Conservation (phyloP, 2,329 filamentous ascomycete species). For the Dactylella cylindrospora region DNA sequence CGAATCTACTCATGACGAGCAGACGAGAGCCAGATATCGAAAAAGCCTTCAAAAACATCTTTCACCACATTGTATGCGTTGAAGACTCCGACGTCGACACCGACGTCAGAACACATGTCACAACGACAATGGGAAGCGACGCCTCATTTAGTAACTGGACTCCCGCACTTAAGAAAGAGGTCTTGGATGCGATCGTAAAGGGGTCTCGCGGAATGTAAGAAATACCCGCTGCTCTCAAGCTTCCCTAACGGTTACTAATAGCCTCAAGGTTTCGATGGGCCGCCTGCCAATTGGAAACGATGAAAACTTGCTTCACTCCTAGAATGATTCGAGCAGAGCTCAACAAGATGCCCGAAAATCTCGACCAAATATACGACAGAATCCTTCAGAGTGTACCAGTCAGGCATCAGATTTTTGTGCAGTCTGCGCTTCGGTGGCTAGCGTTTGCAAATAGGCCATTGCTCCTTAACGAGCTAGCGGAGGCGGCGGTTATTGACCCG, state of each 20-base stretch:
- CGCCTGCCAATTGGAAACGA: constrained; percentile 21
- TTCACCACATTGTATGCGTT: constrained; percentile 9
- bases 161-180: constrained; percentile 14
- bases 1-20: constrained; percentile 18
- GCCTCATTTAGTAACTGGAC: constrained; percentile 17
- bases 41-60: neutral
- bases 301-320: constrained; percentile 18
- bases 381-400: constrained; percentile 12
- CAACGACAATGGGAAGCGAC: constrained; percentile 12
- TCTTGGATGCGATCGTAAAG: constrained; percentile 14
- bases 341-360: constrained; percentile 16
- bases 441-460: constrained; percentile 22
- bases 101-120: constrained; percentile 11
- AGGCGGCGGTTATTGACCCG: constrained; percentile 27
- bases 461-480: constrained; percentile 22
- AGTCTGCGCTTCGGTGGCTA: constrained; percentile 29
- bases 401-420: constrained; percentile 22
- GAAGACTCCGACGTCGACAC: constrained; percentile 16
- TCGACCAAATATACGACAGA: constrained; percentile 30
- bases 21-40: constrained; percentile 23
- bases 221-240: neutral
- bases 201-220: constrained; percentile 33
- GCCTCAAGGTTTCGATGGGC: constrained; percentile 38
- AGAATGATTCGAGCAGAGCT: constrained; percentile 20
- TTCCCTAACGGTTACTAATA: neutral